These are phyloP conservation scores for Closterium sp. DNA, from an alignment of 139 green algal species.

Conservation along the genomic window DNA sequence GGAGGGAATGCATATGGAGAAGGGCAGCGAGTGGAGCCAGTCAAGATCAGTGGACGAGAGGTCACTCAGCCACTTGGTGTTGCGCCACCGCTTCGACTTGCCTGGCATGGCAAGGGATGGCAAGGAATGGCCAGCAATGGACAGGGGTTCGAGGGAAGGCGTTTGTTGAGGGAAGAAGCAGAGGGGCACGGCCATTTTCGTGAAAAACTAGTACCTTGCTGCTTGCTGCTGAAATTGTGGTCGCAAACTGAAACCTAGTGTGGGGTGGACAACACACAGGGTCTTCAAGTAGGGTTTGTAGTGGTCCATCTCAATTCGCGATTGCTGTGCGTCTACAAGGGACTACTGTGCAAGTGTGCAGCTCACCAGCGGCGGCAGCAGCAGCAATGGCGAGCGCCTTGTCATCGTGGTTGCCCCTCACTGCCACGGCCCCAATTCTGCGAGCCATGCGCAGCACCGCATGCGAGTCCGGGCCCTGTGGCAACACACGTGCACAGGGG, in stretches of 20 bases:
- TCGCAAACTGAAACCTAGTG: background rate
- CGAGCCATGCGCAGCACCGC: background rate
- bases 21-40: background rate
- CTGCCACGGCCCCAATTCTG: background rate
- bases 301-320: too few relatives aligned
- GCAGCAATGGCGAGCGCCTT: background rate
- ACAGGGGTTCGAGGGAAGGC: background rate
- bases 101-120: background rate
- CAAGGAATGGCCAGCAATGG: background rate
- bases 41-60: background rate
- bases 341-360: background rate
- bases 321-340: background rate
- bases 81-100: background rate
- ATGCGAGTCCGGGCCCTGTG: background rate
- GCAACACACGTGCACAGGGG: background rate
- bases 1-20: background rate
- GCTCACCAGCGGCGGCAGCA: background rate
- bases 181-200: background rate
- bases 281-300: too few relatives aligned
- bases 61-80: background rate
- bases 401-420: background rate
- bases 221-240: background rate
- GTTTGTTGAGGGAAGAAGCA: background rate
- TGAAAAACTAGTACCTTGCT: too few relatives aligned
- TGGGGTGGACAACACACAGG: background rate